phyloP scores from a whole-genome alignment of 106 monocot species.

The Cymbidium sinense region DNA sequence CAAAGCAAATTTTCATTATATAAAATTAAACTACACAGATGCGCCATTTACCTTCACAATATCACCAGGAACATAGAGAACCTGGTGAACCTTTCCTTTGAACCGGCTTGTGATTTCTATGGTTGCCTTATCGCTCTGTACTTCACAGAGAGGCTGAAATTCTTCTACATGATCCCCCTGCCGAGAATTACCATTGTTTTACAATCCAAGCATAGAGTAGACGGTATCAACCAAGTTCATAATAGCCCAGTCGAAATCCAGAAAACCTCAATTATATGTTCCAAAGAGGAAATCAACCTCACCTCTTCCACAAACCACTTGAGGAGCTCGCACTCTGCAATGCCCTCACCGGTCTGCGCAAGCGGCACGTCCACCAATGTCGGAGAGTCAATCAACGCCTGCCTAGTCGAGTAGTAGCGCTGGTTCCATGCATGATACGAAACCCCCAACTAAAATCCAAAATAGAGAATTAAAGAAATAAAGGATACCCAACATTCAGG shows the following conservation, averaged over 20 bases:
- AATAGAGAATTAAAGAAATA: background rate
- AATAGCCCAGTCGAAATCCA: background rate
- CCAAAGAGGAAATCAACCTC: background rate
- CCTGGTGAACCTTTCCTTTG: conserved; percentile 71
- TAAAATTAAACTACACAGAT: background rate
- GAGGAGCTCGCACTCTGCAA: conserved; percentile 95
- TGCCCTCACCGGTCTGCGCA: conserved; percentile 96
- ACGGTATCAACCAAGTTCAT: background rate
- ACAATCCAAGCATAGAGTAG: background rate
- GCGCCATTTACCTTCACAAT: conserved; percentile 70
- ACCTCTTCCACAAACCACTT: conserved; percentile 96
- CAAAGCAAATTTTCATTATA: too few species aligned
- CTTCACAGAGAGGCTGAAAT: conserved; percentile 92
- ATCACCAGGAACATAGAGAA: conserved; percentile 71
- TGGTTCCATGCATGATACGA: background rate
- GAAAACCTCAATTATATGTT: background rate
- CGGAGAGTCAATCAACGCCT: conserved; percentile 37
- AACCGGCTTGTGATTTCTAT: conserved; percentile 97
- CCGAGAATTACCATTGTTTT: conserved; percentile 1
- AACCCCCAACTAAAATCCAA: background rate
- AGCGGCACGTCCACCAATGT: conserved; percentile 77
- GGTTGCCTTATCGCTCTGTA: conserved; percentile 98
- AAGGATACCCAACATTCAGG: background rate
- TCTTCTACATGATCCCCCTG: conserved; percentile 94
- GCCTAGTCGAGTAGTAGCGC: conserved; percentile 40